A percentile compares a stretch with the other conserved stretches of the same genome.
These are phyloP conservation scores for Pyrenopolyporus hunteri DNA, from an alignment of 495 filamentous ascomycete genomes.

Conservation along the genomic window DNA sequence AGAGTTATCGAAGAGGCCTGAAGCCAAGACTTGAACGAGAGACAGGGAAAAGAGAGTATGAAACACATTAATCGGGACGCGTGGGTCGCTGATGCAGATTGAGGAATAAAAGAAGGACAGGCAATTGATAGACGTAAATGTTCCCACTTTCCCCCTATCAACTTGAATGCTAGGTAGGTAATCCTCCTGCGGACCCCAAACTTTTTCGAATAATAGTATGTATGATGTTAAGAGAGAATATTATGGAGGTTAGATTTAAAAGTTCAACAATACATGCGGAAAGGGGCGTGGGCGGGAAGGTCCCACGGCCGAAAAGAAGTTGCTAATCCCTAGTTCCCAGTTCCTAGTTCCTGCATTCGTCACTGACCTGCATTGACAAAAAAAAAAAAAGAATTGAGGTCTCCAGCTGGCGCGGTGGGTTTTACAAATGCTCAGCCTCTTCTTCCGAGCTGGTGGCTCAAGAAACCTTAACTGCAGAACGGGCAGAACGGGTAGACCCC, in stretches of 20 bases:
- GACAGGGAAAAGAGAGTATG: constrained; percentile 33
- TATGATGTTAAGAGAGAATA: constrained; percentile 2
- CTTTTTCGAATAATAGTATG: not conserved
- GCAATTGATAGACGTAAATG: constrained; percentile 29
- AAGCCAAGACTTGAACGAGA: constrained; percentile 29
- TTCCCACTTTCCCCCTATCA: constrained; percentile 16
- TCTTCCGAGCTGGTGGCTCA: constrained; percentile 15
- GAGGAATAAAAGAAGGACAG: constrained; percentile 17
- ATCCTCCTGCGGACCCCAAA: not conserved
- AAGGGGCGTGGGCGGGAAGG: constrained; percentile 9
- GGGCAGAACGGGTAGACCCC: not conserved
- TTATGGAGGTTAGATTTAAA: constrained; percentile 4
- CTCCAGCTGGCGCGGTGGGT: constrained; percentile 9
- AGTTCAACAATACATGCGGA: not conserved
- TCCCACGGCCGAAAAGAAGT: constrained; percentile 7
- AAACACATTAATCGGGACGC: constrained; percentile 39
- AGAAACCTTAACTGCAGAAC: not conserved
- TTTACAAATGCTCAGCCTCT: constrained; percentile 32
- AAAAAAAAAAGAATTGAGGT: constrained; percentile 1
- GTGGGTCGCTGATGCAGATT: constrained; percentile 30
- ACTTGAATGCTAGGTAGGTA: not conserved
- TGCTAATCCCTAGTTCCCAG: too few relatives aligned
- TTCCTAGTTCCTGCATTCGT: constrained; percentile 8
- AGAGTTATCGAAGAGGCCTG: constrained; percentile 14
- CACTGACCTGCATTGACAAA: constrained; percentile 21